Base-by-base conservation (phyloP, 139 green algal species). In the Gonium pectorale region DNA sequence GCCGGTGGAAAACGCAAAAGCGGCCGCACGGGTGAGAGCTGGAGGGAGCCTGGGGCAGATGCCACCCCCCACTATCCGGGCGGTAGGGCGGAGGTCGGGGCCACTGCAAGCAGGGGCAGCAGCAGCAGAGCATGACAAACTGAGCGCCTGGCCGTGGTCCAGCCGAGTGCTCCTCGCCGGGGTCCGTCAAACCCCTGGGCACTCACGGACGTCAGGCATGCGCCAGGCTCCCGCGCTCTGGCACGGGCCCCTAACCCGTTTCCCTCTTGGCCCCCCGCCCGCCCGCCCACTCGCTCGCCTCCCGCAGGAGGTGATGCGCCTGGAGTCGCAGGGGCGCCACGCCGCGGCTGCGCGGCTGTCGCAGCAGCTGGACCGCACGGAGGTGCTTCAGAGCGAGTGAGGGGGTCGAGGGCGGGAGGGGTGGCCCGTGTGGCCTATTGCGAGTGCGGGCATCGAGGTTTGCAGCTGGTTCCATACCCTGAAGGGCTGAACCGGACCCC, bases 261-360 rank as follows among this genome's bases (percentile, higher is more conserved):
- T 26, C 33, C 35, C 33, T 6, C 11, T 27, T 35, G 15, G 8
- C 63, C n/a, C 11, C 8, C 8, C 33, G 21, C 60, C 5, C 29
- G 7, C 3, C n/a, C 7, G 27, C 29, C n/a, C n/a, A 2, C 33
- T 29, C 19, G n/a, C n/a, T n/a, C n/a, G n/a, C 6, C 33, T 22
- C 13, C 27, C n/a, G n/a, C 77, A 83, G 77, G 77, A 70, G 62
- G 43, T 83, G 41, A n/a, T 83, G 24, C 62, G 60, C 3, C 60
- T 83, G 33, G 62, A 62, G 19, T 31, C 43, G 19, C 43, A 41
- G 33, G 62, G 62, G 0, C 33, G 77, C 6, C 77, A 83, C 9
- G 41, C 43, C 17, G 51, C 62, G 21, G 77, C 77, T 1, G 33
- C 77, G 0, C 31, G 77, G 27, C 24, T 83, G 33, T 24, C 60